A percentile compares a stretch with the other conserved stretches of the same genome.
Conservation (phyloP, 192 early-diverging fungal genomes). For the Haplosporangium gracile region DNA sequence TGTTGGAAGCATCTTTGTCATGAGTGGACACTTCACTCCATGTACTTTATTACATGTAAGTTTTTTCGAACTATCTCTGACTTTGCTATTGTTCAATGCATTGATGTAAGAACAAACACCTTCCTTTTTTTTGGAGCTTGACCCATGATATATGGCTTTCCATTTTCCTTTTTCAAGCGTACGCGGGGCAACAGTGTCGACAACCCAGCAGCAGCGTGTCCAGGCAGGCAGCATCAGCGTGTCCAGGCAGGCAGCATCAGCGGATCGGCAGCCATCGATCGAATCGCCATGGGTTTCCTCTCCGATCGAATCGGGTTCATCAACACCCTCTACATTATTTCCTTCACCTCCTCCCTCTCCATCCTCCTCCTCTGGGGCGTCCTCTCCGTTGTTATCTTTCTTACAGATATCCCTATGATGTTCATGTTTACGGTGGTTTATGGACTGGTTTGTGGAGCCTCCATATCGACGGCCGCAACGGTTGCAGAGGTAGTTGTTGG, state of each 20-base stretch:
- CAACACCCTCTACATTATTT: neutral
- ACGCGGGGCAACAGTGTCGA: slow-evolving; percentile 59
- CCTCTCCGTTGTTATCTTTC: neutral
- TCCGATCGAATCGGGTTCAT: slow-evolving; percentile 34
- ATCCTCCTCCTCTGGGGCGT: neutral
- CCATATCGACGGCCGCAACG: too few relatives aligned
- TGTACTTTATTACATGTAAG: slow-evolving; percentile 50
- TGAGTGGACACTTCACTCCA: slow-evolving; percentile 30
- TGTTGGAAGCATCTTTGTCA: slow-evolving; percentile 49
- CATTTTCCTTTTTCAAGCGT: slow-evolving; percentile 24
- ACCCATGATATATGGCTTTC: too few relatives aligned
- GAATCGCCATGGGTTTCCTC: slow-evolving; percentile 65
- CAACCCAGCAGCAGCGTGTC: slow-evolving; percentile 50
- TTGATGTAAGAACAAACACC: too few relatives aligned
- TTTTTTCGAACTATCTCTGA: neutral
- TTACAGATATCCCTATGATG: neutral
- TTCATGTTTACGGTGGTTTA: neutral
- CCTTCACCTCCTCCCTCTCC: neutral
- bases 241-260: slow-evolving; percentile 69
- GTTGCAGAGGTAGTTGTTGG: too few relatives aligned
- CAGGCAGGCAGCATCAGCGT: slow-evolving; percentile 71
- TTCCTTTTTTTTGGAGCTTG: too few relatives aligned
- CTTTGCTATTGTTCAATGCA: neutral
- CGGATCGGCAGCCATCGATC: slow-evolving; percentile 65
- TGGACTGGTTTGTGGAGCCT: neutral